phyloP scores from a whole-genome alignment of 371 early-diverging fungal genomes.

The Funneliformis caledonium region DNA sequence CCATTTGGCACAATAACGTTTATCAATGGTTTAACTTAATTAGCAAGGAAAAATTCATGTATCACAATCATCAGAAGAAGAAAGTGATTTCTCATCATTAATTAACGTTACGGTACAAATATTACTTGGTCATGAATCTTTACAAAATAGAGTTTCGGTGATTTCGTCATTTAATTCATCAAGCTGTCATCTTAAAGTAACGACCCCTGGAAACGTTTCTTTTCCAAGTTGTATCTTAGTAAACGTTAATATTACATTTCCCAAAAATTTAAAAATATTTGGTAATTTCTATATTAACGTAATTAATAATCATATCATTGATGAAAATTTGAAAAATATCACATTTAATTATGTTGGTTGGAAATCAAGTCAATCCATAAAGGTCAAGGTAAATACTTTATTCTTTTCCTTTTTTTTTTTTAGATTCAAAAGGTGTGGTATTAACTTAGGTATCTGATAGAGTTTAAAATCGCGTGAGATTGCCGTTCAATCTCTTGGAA shows the following conservation, averaged over 20 bases:
- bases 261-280: not conserved
- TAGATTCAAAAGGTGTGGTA: not conserved
- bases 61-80: not conserved
- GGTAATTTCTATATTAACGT: not conserved
- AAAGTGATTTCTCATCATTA: too few species aligned
- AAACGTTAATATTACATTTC: not conserved
- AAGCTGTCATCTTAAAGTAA: not conserved
- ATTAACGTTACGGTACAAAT: not conserved
- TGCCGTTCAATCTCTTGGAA: not conserved
- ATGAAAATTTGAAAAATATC: not conserved
- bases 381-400: not conserved
- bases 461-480: constrained; percentile 1
- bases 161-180: not conserved
- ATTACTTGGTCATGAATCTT: not conserved
- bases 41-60: not conserved
- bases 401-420: not conserved
- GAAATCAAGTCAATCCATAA: not conserved
- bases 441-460: not conserved
- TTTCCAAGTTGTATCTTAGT: not conserved
- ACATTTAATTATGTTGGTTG: not conserved
- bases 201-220: not conserved
- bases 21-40: not conserved
- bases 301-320: not conserved
- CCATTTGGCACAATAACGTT: not conserved
- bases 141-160: not conserved